Evolutionary conservation across 2,329 filamentous ascomycete species (phyloP).

Genomic region (Leptographium galeiforme): DNA sequence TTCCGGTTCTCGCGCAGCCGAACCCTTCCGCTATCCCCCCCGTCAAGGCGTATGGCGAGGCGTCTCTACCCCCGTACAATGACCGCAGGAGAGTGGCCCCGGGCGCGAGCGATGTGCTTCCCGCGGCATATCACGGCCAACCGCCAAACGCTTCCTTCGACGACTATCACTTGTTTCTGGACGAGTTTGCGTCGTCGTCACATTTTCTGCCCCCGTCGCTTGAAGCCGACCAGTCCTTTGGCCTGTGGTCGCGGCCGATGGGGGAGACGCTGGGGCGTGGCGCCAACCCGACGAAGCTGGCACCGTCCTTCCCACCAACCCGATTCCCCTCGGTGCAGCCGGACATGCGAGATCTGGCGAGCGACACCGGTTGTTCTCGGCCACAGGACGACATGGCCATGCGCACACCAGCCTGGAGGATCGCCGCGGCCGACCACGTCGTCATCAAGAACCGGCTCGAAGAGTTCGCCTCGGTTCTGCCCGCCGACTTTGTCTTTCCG

Average conservation of each 20-base stretch:
- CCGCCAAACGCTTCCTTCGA: constrained; percentile 30
- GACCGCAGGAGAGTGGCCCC: constrained; percentile 30
- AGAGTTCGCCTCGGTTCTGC: constrained; percentile 47
- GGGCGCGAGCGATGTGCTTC: constrained; percentile 25
- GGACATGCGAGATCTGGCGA: constrained; percentile 30
- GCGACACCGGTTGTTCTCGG: constrained; percentile 20
- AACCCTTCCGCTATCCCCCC: constrained; percentile 25
- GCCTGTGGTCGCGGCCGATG: constrained; percentile 34
- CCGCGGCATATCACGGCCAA: constrained; percentile 26
- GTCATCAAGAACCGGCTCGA: constrained; percentile 45
- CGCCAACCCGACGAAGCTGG: constrained; percentile 23
- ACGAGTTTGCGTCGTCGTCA: constrained; percentile 40
- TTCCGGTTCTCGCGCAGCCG: constrained; percentile 29
- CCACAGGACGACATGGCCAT: constrained; percentile 26
- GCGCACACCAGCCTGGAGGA: constrained; percentile 27
- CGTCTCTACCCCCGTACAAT: constrained; percentile 25
- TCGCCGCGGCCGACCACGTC: constrained; percentile 40
- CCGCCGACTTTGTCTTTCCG: constrained; percentile 51
- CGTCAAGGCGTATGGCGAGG: constrained; percentile 36
- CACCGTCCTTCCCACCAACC: constrained; percentile 36
- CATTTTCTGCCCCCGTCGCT: constrained; percentile 43
- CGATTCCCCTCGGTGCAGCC: constrained; percentile 40
- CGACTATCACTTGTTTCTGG: constrained; percentile 46
- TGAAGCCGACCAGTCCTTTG: constrained; percentile 38
- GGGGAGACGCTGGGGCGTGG: constrained; percentile 24